Conservation (phyloP, 179 eudicot species). For the Beta corolliflora region DNA sequence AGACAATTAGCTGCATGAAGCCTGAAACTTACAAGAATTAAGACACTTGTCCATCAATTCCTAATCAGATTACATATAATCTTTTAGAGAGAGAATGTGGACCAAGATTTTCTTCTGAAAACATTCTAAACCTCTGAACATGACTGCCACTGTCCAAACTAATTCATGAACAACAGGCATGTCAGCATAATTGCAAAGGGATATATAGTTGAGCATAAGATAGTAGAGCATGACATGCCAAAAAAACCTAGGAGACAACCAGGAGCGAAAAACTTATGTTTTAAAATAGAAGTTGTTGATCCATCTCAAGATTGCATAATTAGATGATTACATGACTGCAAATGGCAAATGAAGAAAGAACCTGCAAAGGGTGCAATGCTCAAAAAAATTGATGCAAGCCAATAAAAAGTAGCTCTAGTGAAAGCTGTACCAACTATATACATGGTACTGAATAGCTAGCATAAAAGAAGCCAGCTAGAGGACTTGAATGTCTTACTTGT, state of each 20-base stretch:
- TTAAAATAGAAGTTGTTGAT: background rate
- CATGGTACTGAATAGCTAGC: background rate
- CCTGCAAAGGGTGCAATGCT: no score
- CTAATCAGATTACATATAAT: background rate
- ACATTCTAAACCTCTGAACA: no score
- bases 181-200: background rate
- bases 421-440: background rate
- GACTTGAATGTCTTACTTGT: conserved; percentile 57
- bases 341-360: background rate
- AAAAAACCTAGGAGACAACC: background rate
- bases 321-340: background rate
- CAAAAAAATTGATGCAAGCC: background rate
- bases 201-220: background rate
- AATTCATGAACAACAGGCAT: background rate
- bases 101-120: background rate
- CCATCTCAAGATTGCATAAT: background rate
- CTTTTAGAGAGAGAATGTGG: background rate
- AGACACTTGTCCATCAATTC: background rate
- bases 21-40: background rate
- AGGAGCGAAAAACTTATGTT: background rate
- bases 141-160: background rate
- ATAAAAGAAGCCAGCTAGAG: conserved; percentile 1
- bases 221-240: background rate
- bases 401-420: no score
- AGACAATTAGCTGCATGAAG: conserved; percentile 1